Evolutionary conservation across 768 basidiomycete genomes (phyloP), one percentile per base, ranked within the genome.

Genomic region (Pleurotus cornucopiae): DNA sequence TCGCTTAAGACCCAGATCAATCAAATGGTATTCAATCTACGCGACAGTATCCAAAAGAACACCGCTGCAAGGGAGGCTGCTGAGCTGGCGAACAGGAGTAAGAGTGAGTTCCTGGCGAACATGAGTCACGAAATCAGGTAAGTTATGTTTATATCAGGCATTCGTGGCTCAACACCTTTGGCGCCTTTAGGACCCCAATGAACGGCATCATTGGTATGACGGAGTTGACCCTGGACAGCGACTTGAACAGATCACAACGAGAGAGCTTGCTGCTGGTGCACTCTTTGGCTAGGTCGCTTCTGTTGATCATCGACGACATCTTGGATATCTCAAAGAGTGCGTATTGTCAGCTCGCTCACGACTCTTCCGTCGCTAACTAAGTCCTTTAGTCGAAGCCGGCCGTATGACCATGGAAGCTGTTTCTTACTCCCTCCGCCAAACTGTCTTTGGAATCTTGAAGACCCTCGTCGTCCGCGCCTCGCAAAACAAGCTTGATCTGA

Each of bases 121-220:
- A 99, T 98, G 96, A 90, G 86, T 5, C 95, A 97, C 68, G 94
- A 95, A 74, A 96, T 95, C 66, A 77, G 94, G 93, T 91, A 57
- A 11, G 85, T 77, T n/a, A n/a, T 58, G 30, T 34, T 34, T 7
- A 34, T 34, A 34, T 11, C 30, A 34, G 30, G 6, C 30, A 9
- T 9, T 34, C 30, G 30, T 34, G 3, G 7, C 30, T 34, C 30
- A 34, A 34, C 44, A 16, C 1, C 6, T 12, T 1, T 2, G 45
- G 39, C 41, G 25, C 39, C 49, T 55, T n/a, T 66, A 94, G 96
- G 68, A 98, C 97, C 20, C 97, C 97, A 0, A 99, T 98, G 96
- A 99, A 98, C 67, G 96, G 97, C 66, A 99, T 99, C 70, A 98
- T 99, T 62, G 96, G 96, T n/a, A 94, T 99, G 94, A 99, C 96